Percentiles rank a stretch among this genome's conserved stretches.
Conservation (phyloP, 2,329 filamentous ascomycete species). For the Lecanicillium sp. region DNA sequence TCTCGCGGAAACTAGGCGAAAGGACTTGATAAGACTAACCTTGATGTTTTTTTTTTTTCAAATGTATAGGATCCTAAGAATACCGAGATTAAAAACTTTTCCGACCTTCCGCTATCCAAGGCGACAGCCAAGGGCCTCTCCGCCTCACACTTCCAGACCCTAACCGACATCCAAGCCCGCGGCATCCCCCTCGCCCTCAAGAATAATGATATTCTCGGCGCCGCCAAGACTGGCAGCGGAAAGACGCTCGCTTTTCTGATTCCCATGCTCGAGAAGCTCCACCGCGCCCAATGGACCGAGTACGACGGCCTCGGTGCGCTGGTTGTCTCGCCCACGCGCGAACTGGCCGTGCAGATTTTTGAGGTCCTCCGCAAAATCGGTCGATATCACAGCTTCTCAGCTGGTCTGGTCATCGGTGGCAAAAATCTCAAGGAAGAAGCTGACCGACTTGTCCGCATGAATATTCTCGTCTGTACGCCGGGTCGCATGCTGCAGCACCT, state of each 20-base stretch:
- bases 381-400: slow-evolving; percentile 81
- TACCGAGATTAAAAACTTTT: slow-evolving; percentile 58
- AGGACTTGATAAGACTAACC: too few species aligned
- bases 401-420: slow-evolving; percentile 87
- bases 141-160: slow-evolving; percentile 76
- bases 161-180: slow-evolving; percentile 86
- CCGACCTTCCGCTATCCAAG: slow-evolving; percentile 77
- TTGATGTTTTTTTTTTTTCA: neutral
- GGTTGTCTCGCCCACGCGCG: slow-evolving; percentile 87
- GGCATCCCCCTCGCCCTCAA: slow-evolving; percentile 85
- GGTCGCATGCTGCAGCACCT: slow-evolving; percentile 93
- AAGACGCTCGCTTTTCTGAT: slow-evolving; percentile 92
- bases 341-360: slow-evolving; percentile 94
- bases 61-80: slow-evolving; percentile 49
- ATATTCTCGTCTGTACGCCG: slow-evolving; percentile 92
- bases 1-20: too few species aligned
- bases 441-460: slow-evolving; percentile 81
- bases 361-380: slow-evolving; percentile 88
- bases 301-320: slow-evolving; percentile 86
- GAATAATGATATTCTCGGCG: slow-evolving; percentile 80
- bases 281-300: slow-evolving; percentile 82
- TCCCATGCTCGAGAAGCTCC: slow-evolving; percentile 86
- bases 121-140: slow-evolving; percentile 73
- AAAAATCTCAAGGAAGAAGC: slow-evolving; percentile 84
- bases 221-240: slow-evolving; percentile 90